Percentiles rank a stretch among this genome's conserved stretches.
Evolutionary conservation across 1,284 basidiomycete species (phyloP).

Genomic region (Tilletia walkeri): DNA sequence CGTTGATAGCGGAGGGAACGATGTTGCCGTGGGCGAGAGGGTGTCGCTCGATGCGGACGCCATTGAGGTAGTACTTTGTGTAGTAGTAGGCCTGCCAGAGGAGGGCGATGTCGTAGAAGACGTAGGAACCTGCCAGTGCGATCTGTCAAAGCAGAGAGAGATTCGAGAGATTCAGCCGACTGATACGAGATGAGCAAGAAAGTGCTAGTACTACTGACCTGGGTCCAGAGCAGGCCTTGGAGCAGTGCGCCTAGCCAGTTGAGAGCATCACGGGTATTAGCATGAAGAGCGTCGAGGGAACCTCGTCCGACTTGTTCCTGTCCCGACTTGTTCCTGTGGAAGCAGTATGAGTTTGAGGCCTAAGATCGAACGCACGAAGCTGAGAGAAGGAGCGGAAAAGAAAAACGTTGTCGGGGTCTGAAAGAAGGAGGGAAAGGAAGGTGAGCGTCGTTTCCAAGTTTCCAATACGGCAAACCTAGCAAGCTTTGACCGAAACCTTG

Average conservation of each 20-base stretch:
- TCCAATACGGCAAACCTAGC: too few species aligned
- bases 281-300: constrained; percentile 79
- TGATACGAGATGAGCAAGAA: too few species aligned
- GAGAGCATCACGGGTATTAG: constrained; percentile 75
- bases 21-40: constrained; percentile 8
- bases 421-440: too few species aligned
- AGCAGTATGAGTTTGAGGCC: too few species aligned
- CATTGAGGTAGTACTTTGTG: constrained; percentile 13
- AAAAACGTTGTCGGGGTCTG: too few species aligned
- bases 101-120: constrained; percentile 71
- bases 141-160: constrained; percentile 35
- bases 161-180: not conserved
- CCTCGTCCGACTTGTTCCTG: constrained; percentile 82
- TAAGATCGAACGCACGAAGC: too few species aligned
- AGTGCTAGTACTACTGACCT: constrained; percentile 64
- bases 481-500: too few species aligned
- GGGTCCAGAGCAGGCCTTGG: constrained; percentile 76
- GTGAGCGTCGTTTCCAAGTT: too few species aligned
- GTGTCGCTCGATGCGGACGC: constrained; percentile 5
- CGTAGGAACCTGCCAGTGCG: constrained; percentile 66
- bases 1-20: not conserved
- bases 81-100: constrained; percentile 14
- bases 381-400: too few species aligned
- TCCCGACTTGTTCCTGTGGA: constrained; percentile 45
- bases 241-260: constrained; percentile 75